Conservation (phyloP, 31 red algal genomes). For the Endocladia muricata region DNA sequence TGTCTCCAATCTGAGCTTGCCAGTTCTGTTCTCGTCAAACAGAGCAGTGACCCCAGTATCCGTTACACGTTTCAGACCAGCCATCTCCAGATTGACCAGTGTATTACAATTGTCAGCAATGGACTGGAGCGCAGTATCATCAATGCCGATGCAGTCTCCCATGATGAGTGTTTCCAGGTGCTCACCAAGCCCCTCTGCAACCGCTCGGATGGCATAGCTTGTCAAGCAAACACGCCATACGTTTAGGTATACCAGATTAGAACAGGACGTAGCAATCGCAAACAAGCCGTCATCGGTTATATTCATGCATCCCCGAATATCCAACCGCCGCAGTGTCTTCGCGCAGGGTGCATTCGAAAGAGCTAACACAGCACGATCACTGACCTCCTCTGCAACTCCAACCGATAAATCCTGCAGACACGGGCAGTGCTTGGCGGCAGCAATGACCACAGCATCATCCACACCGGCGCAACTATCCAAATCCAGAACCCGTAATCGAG, state of each 20-base stretch:
- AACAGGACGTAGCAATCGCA: background rate
- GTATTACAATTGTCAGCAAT: conserved; percentile 38
- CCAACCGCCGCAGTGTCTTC: background rate
- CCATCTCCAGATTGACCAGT: conserved; percentile 5
- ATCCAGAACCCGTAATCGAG: background rate
- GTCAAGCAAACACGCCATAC: background rate
- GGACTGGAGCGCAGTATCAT: conserved; percentile 16
- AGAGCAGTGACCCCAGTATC: conserved; percentile 16
- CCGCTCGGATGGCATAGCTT: conserved; percentile 22
- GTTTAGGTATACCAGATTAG: background rate
- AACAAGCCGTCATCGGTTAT: conserved; percentile 1
- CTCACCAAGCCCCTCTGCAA: conserved; percentile 33
- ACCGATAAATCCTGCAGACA: background rate
- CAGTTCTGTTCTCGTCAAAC: conserved; percentile 14
- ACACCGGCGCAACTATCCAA: conserved; percentile 1
- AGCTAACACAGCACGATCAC: background rate
- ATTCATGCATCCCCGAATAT: background rate
- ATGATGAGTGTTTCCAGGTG: background rate
- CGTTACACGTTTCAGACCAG: background rate
- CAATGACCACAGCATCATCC: conserved; percentile 2
- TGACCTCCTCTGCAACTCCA: background rate
- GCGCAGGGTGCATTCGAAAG: background rate
- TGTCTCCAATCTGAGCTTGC: background rate
- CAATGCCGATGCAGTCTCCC: conserved; percentile 4
- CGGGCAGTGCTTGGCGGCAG: background rate